These are phyloP conservation scores for Xylaria sp. DNA, from an alignment of 2,329 filamentous ascomycete species.

Conservation along the genomic window DNA sequence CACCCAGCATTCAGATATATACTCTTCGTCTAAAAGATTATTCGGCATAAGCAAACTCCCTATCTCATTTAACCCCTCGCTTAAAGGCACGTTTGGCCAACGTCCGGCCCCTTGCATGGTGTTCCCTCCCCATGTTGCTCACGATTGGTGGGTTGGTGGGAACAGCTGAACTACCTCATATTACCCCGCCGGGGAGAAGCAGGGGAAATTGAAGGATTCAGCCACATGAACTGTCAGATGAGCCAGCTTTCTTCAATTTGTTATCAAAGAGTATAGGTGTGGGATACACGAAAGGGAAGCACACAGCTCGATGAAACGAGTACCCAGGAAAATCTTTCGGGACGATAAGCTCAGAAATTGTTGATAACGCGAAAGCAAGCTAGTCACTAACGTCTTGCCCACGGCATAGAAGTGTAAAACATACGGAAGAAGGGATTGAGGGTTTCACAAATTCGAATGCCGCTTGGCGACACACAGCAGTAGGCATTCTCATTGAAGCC, in stretches of 20 bases:
- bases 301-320: too few species aligned
- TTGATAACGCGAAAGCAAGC: neutral
- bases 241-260: neutral
- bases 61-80: conserved; percentile 11
- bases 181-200: conserved; percentile 10
- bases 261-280: neutral
- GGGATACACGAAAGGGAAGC: neutral
- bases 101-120: conserved; percentile 15
- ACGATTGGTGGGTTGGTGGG: conserved; percentile 5
- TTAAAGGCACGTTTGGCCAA: neutral
- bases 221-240: neutral
- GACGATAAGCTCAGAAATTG: neutral
- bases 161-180: conserved; percentile 11
- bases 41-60: neutral
- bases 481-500: neutral
- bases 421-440: neutral
- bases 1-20: neutral
- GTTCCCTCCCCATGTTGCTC: neutral
- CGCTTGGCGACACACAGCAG: neutral
- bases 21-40: neutral
- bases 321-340: neutral
- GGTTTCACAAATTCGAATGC: neutral
- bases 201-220: conserved; percentile 1
- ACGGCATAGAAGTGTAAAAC: neutral
- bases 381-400: neutral